Percentiles rank a stretch among this genome's conserved stretches.
Conservation (phyloP, 306 rosid genomes). For the Ceratonia siliqua region DNA sequence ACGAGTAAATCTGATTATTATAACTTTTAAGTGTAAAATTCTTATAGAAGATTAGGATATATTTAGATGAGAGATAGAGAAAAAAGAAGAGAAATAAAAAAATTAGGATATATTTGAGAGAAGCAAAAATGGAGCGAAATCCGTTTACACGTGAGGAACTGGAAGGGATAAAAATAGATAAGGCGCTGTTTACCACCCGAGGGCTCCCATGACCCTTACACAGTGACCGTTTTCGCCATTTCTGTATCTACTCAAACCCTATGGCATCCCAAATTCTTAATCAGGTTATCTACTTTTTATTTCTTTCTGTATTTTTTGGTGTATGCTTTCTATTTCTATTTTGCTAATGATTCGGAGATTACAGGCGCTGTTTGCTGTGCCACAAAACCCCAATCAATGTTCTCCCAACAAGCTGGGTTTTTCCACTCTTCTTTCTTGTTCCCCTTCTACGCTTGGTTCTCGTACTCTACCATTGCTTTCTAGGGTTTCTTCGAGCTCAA, state of each 20-base stretch:
- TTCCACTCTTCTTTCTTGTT: conserved; percentile 38
- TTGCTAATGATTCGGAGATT: conserved; percentile 23
- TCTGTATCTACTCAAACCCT: conserved; percentile 22
- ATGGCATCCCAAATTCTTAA: conserved; percentile 77
- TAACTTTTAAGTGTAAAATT: too few relatives aligned
- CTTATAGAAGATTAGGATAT: too few relatives aligned
- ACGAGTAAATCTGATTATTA: too few relatives aligned
- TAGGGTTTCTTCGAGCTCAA: conserved; percentile 46
- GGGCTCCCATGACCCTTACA: conserved; percentile 29
- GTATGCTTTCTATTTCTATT: background rate
- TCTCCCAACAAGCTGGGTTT: conserved; percentile 44
- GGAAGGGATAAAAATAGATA: conserved; percentile 33
- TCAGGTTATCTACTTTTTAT: conserved; percentile 55
- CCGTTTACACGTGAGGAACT: background rate
- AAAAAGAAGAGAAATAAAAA: background rate
- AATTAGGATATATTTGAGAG: too few relatives aligned
- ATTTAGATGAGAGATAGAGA: too few relatives aligned
- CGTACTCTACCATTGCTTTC: conserved; percentile 39
- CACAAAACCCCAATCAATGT: conserved; percentile 51
- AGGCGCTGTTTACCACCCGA: background rate
- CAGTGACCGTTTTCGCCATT: conserved; percentile 26
- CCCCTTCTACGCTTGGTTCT: conserved; percentile 32
- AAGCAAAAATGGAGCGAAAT: background rate
- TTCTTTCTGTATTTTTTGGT: background rate
- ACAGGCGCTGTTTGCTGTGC: conserved; percentile 51